Conservation (phyloP, 495 filamentous ascomycete species). For the Amorphotheca resinae region DNA sequence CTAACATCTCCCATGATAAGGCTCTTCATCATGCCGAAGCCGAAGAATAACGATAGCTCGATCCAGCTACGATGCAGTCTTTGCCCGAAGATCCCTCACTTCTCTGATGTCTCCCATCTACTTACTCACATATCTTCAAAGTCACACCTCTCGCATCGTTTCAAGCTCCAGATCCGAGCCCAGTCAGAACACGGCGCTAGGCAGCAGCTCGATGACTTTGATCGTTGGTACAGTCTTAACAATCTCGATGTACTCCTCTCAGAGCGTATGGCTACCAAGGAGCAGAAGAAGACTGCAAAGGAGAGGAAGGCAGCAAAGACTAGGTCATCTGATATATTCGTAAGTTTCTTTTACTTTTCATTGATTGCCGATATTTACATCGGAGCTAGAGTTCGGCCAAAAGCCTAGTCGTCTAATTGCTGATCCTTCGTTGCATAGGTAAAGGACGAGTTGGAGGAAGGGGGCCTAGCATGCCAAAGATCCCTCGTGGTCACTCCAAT, state of each 20-base stretch:
- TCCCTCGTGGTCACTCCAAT: neutral
- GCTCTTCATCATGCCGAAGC: slow-evolving; percentile 8
- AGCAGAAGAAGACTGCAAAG: slow-evolving; percentile 39
- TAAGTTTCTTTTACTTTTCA: neutral
- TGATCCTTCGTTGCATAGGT: neutral
- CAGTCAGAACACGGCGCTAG: slow-evolving; percentile 39
- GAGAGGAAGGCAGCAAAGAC: slow-evolving; percentile 8
- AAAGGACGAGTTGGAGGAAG: neutral
- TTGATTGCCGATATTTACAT: too few species aligned
- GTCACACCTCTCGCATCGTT: slow-evolving; percentile 62
- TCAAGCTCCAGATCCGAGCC: slow-evolving; percentile 56
- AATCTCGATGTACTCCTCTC: slow-evolving; percentile 53
- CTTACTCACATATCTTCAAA: slow-evolving; percentile 83
- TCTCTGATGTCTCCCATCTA: slow-evolving; percentile 80
- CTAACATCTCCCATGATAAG: too few species aligned
- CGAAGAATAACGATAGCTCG: neutral
- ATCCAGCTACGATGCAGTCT: slow-evolving; percentile 65
- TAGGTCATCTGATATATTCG: neutral
- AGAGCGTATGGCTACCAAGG: slow-evolving; percentile 59
- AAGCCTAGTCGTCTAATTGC: too few species aligned
- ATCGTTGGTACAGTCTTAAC: slow-evolving; percentile 56
- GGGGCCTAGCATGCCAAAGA: neutral
- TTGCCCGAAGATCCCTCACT: slow-evolving; percentile 62
- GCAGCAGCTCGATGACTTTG: slow-evolving; percentile 43
- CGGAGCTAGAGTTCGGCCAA: too few species aligned